Conservation (phyloP, 305 asterid species). For the Solanum aculeatissimum region DNA sequence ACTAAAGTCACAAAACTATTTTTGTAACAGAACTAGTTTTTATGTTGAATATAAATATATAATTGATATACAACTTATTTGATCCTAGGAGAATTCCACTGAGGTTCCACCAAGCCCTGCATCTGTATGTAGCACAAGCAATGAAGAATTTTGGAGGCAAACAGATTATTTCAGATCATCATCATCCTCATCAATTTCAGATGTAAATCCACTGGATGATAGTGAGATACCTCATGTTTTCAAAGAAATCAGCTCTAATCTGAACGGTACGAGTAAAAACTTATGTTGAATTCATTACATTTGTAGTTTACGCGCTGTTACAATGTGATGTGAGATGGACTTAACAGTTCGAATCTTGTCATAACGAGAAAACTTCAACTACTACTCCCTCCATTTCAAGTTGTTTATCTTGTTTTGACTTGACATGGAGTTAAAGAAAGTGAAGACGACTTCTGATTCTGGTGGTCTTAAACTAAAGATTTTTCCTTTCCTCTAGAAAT, state of each 20-base stretch:
- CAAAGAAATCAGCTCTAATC: conserved; percentile 75
- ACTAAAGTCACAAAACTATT: neutral
- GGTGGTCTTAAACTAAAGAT: neutral
- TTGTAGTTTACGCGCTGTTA: neutral
- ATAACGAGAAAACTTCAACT: neutral
- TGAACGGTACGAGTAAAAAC: conserved; percentile 43
- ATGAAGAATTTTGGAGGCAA: conserved; percentile 70
- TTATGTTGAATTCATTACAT: neutral
- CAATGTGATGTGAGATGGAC: neutral
- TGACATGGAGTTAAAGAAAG: neutral
- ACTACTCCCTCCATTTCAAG: neutral
- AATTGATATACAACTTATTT: neutral
- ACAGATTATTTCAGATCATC: conserved; percentile 20
- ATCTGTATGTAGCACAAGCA: conserved; percentile 74
- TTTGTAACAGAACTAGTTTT: neutral
- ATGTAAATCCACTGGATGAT: conserved; percentile 52
- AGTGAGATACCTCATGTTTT: conserved; percentile 53
- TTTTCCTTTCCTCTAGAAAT: neutral
- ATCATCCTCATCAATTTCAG: conserved; percentile 38
- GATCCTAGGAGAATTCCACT: conserved; percentile 64
- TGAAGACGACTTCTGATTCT: neutral
- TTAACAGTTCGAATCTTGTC: neutral
- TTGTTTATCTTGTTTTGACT: neutral
- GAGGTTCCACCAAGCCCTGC: conserved; percentile 99
- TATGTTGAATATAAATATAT: neutral